A percentile compares a stretch with the other conserved stretches of the same genome.
Evolutionary conservation across 805 yeast genomes (phyloP).

Genomic region (Grigorovia transvaalensis): DNA sequence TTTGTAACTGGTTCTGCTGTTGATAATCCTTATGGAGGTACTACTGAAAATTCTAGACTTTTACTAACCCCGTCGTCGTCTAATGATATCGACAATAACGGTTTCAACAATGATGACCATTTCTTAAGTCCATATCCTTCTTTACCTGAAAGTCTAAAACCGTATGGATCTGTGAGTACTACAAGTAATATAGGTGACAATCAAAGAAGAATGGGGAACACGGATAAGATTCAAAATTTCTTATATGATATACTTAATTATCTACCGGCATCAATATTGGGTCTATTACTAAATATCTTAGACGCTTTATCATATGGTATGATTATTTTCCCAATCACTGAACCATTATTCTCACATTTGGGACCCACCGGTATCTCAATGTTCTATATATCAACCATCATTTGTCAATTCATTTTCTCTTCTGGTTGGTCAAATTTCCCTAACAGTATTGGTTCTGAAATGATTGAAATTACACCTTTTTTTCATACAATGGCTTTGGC

Average conservation of each 20-base stretch:
- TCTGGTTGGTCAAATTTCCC: constrained; percentile 85
- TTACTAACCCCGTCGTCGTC: constrained; percentile 7
- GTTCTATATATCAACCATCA: constrained; percentile 87
- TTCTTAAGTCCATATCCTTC: background rate
- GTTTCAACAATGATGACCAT: background rate
- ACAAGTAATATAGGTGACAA: background rate
- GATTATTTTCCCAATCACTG: constrained; percentile 92
- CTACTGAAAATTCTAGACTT: background rate
- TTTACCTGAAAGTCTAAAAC: background rate
- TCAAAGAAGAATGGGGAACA: background rate
- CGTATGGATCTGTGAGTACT: background rate
- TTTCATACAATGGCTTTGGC: constrained; percentile 88
- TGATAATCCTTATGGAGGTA: background rate
- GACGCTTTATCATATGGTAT: constrained; percentile 95
- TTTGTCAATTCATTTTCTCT: constrained; percentile 80
- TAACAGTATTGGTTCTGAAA: constrained; percentile 91
- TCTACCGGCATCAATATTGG: constrained; percentile 75
- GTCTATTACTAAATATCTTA: constrained; percentile 72
- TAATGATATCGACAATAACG: background rate
- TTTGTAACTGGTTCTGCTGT: background rate
- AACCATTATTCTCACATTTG: constrained; percentile 59
- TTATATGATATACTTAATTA: constrained; percentile 14
- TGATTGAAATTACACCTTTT: constrained; percentile 98
- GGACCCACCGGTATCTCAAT: constrained; percentile 88
- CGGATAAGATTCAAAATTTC: constrained; percentile 1